Evolutionary conservation across 1,284 basidiomycete genomes (phyloP).

Genomic region (Cutaneotrichosporon sp.): DNA sequence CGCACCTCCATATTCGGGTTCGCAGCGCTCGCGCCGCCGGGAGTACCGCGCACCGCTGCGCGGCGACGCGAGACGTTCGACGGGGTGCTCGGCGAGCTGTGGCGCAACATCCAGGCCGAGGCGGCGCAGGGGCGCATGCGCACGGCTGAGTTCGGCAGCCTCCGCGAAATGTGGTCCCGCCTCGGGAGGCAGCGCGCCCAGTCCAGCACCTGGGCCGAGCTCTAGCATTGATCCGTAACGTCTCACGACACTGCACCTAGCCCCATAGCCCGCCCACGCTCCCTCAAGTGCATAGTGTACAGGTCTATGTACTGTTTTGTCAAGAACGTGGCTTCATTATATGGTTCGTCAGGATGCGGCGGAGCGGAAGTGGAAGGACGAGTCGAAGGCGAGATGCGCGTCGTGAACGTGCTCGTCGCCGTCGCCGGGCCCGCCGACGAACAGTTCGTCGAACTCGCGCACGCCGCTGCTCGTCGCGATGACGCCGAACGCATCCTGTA

Average conservation of each 20-base stretch:
- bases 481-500: slow-evolving; percentile 86
- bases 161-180: slow-evolving; percentile 31
- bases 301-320: not conserved
- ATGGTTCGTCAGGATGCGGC: not conserved
- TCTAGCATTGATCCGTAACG: slow-evolving; percentile 9
- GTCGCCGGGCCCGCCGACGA: slow-evolving; percentile 38
- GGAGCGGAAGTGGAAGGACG: slow-evolving; percentile 3
- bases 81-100: slow-evolving; percentile 40
- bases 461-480: slow-evolving; percentile 60
- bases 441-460: slow-evolving; percentile 69
- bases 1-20: not conserved
- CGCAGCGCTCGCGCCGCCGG: not conserved
- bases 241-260: not conserved
- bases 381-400: slow-evolving; percentile 2
- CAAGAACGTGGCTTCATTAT: not conserved
- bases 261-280: not conserved
- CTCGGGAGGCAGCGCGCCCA: slow-evolving; percentile 18
- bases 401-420: slow-evolving; percentile 2
- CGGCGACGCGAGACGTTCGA: slow-evolving; percentile 36
- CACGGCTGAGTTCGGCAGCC: slow-evolving; percentile 21
- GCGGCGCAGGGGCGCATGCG: slow-evolving; percentile 22
- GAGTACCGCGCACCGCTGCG: not conserved
- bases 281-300: slow-evolving; percentile 2
- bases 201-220: slow-evolving; percentile 26
- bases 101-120: slow-evolving; percentile 35